Base-by-base conservation (phyloP, 2,329 filamentous ascomycete species). In the Exophiala dermatitidis region DNA sequence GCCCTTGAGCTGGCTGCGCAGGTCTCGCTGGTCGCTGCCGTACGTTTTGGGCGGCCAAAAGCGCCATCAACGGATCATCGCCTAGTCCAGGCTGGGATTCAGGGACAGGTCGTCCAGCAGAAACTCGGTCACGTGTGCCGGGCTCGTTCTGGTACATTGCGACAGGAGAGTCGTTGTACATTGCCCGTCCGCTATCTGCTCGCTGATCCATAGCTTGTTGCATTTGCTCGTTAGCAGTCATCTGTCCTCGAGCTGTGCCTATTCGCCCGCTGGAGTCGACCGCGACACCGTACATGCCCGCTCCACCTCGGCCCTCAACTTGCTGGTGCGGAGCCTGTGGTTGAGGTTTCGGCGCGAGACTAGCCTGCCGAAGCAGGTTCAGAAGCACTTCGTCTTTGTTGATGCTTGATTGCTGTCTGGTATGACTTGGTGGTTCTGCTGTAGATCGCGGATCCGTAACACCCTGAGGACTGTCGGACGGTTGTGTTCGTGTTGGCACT, bases 101-200 rank as follows among this genome's bases (percentile, higher is more conserved):
- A 48, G 71, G 71, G 9, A 66, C 64, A 34, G 67, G 63, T 54
- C 71, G 64, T 48, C 70, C 67, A 33, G 63, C 19, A 19, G 31
- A 69, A 68, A 8, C 66, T 68, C 19, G 56, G 57, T 63, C 33
- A 54, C 59, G 55, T 48, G 46, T 43, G 30, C 41, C 40, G 42
- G 26, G 50, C 59, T 46, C 61, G 31, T 44, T 73, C 67, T 26
- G 68, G 64, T 60, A 72, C 63, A 53, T 68, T 67, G 66, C 72
- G 68, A 53, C 69, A 68, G 45, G 72, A 66, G 59, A 72, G 69
- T 75, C 72, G 50, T 74, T 70, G 40, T 74, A 62, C 55, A 72
- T 60, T 9, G 55, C 57, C 7, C 55, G 57, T 38, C 54, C 45
- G 29, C 46, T 46, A 7, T 57, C 58, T 44, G 52, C 45, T 56